Conservation (phyloP, 2,329 filamentous ascomycete genomes). For the Botrytis byssoidea region DNA sequence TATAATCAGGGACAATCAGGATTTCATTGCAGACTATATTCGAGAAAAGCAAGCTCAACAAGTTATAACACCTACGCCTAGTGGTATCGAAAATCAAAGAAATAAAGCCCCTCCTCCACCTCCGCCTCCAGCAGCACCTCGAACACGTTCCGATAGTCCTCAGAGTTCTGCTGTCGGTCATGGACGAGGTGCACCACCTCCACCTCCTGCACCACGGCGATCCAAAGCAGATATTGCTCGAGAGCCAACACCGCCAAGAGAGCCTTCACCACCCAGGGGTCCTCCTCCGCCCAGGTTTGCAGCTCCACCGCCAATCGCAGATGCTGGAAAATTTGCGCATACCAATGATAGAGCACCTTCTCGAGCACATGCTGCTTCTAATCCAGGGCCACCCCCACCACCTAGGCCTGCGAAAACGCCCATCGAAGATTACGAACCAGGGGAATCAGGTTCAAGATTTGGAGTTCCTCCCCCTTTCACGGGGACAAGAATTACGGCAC, state of each 20-base stretch:
- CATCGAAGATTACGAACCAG: constrained; percentile 61
- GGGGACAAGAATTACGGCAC: constrained; percentile 61
- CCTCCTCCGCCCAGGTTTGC: constrained; percentile 69
- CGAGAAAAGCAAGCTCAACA: constrained; percentile 54
- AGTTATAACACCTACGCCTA: constrained; percentile 40
- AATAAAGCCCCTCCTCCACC: constrained; percentile 60
- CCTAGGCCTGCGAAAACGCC: constrained; percentile 69
- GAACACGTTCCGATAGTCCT: constrained; percentile 37
- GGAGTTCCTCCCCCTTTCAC: constrained; percentile 78
- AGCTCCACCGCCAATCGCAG: constrained; percentile 82
- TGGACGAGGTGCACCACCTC: constrained; percentile 46
- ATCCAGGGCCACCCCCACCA: constrained; percentile 64
- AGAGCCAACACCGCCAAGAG: constrained; percentile 62
- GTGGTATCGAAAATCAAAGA: constrained; percentile 46
- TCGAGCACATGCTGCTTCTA: constrained; percentile 50
- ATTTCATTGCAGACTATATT: constrained; percentile 66
- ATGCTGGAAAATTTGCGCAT: constrained; percentile 83
- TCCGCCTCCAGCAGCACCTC: constrained; percentile 50
- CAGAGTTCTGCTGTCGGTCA: constrained; percentile 33
- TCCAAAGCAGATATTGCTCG: constrained; percentile 51
- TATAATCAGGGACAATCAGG: constrained; percentile 66
- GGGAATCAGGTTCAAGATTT: constrained; percentile 54
- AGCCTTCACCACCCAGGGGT: constrained; percentile 62
- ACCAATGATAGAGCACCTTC: constrained; percentile 45
- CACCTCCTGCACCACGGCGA: constrained; percentile 60